Evolutionary conservation across 345 rosid genomes (phyloP), one percentile per base, ranked within the genome.

Genomic region (Camelina hispida): DNA sequence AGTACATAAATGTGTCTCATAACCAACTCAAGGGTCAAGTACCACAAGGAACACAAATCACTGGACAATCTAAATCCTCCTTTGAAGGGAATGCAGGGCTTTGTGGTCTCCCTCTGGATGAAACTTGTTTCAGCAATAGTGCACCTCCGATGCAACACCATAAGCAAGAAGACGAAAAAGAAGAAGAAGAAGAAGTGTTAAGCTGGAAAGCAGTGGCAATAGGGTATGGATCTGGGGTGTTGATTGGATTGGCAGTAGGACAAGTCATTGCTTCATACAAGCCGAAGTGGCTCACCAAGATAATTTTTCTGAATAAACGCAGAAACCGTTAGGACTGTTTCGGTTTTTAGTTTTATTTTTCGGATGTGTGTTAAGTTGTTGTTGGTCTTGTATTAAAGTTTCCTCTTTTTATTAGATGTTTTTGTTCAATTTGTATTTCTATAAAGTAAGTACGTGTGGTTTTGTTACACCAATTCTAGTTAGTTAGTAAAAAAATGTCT

Each of bases 31-130:
- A 3, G 0, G 71, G 77, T 34, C 51, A 66, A 38, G 38, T 73
- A 65, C 77, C 77, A 55, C 71, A 73, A 64, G 71, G 71, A 44
- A 1, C 77, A 20, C 77, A 73, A 0, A 64, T 73, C 1, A 65
- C 2, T 20, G 71, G 77, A 1, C 65, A 73, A 16, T 0, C 77
- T 10, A 22, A 55, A 55, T 73, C 77, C 0, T 73, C 71, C 0
- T 73, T 73, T 16, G 50, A 73, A 54, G 71, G 56, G 1, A 73
- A 64, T 34, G 57, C 64, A 15, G 38, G 71, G 28, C 71, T 73
- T 64, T 73, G 77, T 73, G 77, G 77, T 54, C 64, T 63, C 15
- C 77, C 77, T 32, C 55, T 73, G 0, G 9, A 30, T 0, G 38
- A 64, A 43, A 63, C 0, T n/a, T 73, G 77, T 22, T 54, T 42